Base-by-base conservation (phyloP, 192 early-diverging fungal genomes). In the Gigaspora rosea region DNA sequence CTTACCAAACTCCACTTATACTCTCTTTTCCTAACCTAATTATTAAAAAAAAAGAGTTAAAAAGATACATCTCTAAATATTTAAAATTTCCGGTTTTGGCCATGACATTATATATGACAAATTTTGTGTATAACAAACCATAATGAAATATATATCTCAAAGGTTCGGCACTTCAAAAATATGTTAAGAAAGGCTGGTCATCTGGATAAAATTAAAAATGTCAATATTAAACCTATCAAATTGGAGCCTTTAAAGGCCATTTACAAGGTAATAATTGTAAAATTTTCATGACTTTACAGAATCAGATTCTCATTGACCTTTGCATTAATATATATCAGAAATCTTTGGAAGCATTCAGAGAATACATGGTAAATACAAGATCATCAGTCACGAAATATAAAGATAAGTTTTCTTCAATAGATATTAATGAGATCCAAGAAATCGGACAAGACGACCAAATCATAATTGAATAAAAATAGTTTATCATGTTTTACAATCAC, bases 171-270 rank as follows among this genome's bases (percentile, higher is more conserved):
- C 72, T 94, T 94, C 74, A 92, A 91, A 67, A 84, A 88, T 70
- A 93, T 94, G 89, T 81, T 93, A 64, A 80, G 81, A 54, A 85
- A 91, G 50, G 83, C 86, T 32, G 88, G 87, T 0, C 93, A 93
- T 78, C 88, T 80, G 47, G 82, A 83, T 8, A 82, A 85, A 68
- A 80, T 94, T 66, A 75, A 75, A n/a, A 80, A 81, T 22, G 73
- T 91, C 32, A 88, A 86, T 51, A 85, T 91, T 4, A 79, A 84
- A 20, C 7, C 54, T 15, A 20, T n/a, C 16, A 16, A 33, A 33
- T n/a, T 76, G 46, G 49, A 64, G 0, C 62, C 62, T 49, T 46
- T 76, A 56, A 65, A 65, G 20, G 18, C 12, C 15, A n/a, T 61
- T 32, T 76, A 76, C 35, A 18, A 62, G 74, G 74, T 76, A 27